A percentile compares a stretch with the other conserved stretches of the same genome.
These are phyloP conservation scores for Rhizodiscina lignyota DNA, from an alignment of 495 filamentous ascomycete species.

Conservation along the genomic window DNA sequence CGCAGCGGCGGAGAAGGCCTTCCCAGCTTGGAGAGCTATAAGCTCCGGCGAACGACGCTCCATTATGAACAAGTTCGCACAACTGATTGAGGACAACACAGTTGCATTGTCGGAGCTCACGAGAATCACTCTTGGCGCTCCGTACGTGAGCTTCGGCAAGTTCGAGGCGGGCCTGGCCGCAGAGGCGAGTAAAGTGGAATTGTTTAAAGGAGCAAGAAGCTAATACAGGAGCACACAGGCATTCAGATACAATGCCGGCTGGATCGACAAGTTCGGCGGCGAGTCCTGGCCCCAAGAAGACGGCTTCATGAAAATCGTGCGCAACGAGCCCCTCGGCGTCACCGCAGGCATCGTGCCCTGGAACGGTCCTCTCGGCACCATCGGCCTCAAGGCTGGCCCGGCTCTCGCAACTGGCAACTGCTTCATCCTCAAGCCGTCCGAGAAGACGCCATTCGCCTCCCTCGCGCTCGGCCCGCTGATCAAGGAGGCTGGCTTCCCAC, in stretches of 20 bases:
- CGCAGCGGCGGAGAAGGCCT: conserved; percentile 18
- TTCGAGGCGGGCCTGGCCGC: conserved; percentile 15
- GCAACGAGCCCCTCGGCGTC: conserved; percentile 26
- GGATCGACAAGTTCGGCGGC: conserved; percentile 30
- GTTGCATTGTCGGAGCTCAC: conserved; percentile 18
- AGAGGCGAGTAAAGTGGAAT: conserved; percentile 16
- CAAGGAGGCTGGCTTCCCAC: conserved; percentile 23
- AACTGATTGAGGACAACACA: conserved; percentile 22
- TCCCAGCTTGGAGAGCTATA: conserved; percentile 17
- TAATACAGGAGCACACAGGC: too few relatives aligned
- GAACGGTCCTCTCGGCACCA: conserved; percentile 14
- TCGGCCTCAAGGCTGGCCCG: conserved; percentile 26
- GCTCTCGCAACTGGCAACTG: conserved; percentile 29
- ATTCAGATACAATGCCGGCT: conserved; percentile 26
- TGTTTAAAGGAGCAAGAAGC: too few relatives aligned
- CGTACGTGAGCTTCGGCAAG: conserved; percentile 13
- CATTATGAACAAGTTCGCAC: conserved; percentile 23
- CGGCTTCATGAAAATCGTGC: conserved; percentile 27
- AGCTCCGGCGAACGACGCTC: conserved; percentile 14
- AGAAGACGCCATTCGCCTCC: conserved; percentile 21
- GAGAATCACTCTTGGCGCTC: conserved; percentile 20
- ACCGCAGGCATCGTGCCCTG: conserved; percentile 28
- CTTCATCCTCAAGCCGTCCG: conserved; percentile 25
- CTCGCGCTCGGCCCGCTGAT: conserved; percentile 14
- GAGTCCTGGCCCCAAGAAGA: conserved; percentile 26